phyloP scores from a whole-genome alignment of 805 yeast species.

The Barnettozyma californica region DNA sequence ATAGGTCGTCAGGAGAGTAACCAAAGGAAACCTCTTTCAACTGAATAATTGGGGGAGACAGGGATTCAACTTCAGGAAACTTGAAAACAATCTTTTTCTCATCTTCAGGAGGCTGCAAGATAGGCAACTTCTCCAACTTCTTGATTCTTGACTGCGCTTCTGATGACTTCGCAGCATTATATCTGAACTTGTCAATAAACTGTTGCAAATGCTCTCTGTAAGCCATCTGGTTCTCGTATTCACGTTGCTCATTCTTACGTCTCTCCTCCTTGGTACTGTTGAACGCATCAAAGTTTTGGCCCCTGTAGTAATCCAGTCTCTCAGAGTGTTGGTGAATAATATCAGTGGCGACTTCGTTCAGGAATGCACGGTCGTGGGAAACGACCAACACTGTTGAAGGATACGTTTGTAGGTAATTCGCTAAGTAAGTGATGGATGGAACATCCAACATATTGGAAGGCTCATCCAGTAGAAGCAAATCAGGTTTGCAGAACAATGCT shows the following conservation, averaged over 20 bases:
- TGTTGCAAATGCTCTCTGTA: conserved; percentile 88
- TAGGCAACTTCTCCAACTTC: conserved; percentile 90
- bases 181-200: conserved; percentile 93
- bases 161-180: conserved; percentile 94
- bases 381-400: conserved; percentile 92
- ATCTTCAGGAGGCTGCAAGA: conserved; percentile 90
- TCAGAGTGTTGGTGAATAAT: conserved; percentile 97
- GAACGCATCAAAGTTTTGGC: conserved; percentile 89
- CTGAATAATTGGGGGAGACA: conserved; percentile 92
- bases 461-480: conserved; percentile 87
- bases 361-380: conserved; percentile 95
- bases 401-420: conserved; percentile 83
- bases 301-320: conserved; percentile 91
- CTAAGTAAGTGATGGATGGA: conserved; percentile 92
- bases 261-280: conserved; percentile 93
- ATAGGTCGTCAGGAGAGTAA: conserved; percentile 57
- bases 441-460: conserved; percentile 99
- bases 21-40: conserved; percentile 85
- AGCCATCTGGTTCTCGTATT: conserved; percentile 97
- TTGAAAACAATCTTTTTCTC: conserved; percentile 79
- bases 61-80: conserved; percentile 91
- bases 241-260: conserved; percentile 85
- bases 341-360: conserved; percentile 97
- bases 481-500: conserved; percentile 96
- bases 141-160: conserved; percentile 98